Evolutionary conservation across 139 green algal species (phyloP).

Genomic region (Pleodorina starrii): DNA sequence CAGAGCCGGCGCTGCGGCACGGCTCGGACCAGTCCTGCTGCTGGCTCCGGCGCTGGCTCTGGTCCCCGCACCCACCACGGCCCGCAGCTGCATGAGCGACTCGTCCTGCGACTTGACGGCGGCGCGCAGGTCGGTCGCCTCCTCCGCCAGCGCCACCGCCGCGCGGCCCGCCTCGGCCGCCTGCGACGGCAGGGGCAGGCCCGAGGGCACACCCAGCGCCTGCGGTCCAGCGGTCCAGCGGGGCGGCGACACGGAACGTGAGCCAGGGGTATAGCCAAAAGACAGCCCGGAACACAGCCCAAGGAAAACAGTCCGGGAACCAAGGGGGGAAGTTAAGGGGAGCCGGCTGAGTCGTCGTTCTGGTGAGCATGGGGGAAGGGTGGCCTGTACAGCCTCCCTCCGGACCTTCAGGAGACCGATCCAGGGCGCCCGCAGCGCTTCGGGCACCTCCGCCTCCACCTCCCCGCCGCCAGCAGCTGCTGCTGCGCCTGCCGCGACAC

Average conservation of each 20-base stretch:
- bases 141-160: neutral
- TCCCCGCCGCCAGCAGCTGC: neutral
- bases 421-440: neutral
- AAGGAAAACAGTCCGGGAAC: no score
- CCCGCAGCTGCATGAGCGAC: slow-evolving; percentile 43
- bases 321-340: neutral
- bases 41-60: no score
- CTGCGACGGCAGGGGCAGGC: slow-evolving; percentile 8
- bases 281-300: no score
- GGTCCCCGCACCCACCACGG: neutral
- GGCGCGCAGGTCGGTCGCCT: slow-evolving; percentile 7
- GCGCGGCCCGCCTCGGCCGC: slow-evolving; percentile 16
- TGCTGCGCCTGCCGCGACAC: neutral
- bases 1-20: no score
- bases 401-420: neutral
- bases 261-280: no score
- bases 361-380: neutral
- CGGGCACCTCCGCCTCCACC: slow-evolving; percentile 1
- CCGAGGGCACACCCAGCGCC: neutral
- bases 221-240: no score
- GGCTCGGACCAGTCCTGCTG: no score
- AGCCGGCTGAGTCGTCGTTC: neutral
- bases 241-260: no score
- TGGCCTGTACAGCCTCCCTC: neutral
- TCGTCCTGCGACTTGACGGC: neutral